A percentile compares a stretch with the other conserved stretches of the same genome.
phyloP scores from a whole-genome alignment of 1,284 basidiomycete species.

The Phlebopus sp. region DNA sequence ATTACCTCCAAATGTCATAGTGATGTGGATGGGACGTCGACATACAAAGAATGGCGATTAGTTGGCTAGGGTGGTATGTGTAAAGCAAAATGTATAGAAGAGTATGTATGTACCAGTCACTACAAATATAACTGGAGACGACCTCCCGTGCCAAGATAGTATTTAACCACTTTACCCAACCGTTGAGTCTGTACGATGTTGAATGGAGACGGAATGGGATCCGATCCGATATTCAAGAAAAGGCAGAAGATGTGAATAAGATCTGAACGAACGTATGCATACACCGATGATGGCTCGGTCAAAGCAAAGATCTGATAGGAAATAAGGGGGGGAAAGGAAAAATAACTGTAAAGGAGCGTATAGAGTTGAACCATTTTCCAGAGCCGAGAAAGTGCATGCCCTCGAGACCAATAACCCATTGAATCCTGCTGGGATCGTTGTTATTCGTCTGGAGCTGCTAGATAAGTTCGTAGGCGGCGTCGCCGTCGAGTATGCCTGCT shows the following conservation, averaged over 20 bases:
- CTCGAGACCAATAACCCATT: not conserved
- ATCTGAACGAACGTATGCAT: not conserved
- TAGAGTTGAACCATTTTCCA: not conserved
- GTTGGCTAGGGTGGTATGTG: too few relatives aligned
- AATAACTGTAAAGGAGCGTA: conserved; percentile 5
- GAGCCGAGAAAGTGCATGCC: not conserved
- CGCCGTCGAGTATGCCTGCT: not conserved
- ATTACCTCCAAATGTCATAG: too few relatives aligned
- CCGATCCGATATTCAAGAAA: conserved; percentile 1
- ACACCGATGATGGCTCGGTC: conserved; percentile 1
- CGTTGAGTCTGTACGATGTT: not conserved
- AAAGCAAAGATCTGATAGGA: not conserved
- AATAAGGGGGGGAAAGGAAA: not conserved
- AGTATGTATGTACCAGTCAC: too few relatives aligned
- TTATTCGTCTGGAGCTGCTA: not conserved
- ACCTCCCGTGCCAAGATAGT: too few relatives aligned
- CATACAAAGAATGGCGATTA: too few relatives aligned
- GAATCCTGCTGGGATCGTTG: not conserved
- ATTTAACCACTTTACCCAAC: not conserved
- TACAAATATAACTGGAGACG: too few relatives aligned
- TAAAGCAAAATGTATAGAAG: too few relatives aligned
- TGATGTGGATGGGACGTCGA: too few relatives aligned
- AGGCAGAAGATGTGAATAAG: not conserved
- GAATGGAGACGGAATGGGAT: not conserved
- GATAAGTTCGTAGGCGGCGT: not conserved